A percentile compares a stretch with the other conserved stretches of the same genome.
These are phyloP conservation scores for Phytophthora brassicae DNA, from an alignment of 352 stramenopile genomes.

Conservation along the genomic window DNA sequence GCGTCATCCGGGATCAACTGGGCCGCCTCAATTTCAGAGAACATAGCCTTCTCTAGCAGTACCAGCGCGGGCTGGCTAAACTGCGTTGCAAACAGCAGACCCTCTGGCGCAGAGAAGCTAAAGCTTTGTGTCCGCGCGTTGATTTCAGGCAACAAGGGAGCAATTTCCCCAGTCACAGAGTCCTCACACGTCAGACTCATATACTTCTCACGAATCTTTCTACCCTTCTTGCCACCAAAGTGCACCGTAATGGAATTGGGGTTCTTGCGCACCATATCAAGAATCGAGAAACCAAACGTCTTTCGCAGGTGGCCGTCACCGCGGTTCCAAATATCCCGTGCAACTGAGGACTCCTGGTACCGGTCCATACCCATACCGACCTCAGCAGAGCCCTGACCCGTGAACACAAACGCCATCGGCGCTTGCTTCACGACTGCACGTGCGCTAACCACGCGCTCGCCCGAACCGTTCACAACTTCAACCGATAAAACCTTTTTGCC, in stretches of 20 bases:
- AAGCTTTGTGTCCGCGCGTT: constrained; percentile 81
- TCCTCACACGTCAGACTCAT: constrained; percentile 79
- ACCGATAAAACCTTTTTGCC: constrained; percentile 72
- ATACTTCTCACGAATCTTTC: constrained; percentile 85
- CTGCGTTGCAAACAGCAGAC: constrained; percentile 85
- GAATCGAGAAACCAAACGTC: constrained; percentile 88
- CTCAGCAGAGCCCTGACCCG: constrained; percentile 79
- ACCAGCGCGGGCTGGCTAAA: constrained; percentile 86
- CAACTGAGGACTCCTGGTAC: constrained; percentile 68
- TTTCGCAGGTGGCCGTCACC: constrained; percentile 69
- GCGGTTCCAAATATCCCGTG: constrained; percentile 80
- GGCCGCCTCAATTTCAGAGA: constrained; percentile 74
- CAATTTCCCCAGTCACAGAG: constrained; percentile 45
- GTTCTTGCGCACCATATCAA: constrained; percentile 88
- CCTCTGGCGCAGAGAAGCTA: constrained; percentile 73
- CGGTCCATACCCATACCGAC: constrained; percentile 91
- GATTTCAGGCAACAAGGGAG: constrained; percentile 80
- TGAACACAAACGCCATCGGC: constrained; percentile 84
- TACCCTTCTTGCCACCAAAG: constrained; percentile 83
- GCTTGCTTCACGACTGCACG: constrained; percentile 70
- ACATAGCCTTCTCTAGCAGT: constrained; percentile 83
- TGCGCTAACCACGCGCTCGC: constrained; percentile 76
- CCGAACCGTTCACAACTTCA: constrained; percentile 71
- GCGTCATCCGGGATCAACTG: constrained; percentile 76
- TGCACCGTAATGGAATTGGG: constrained; percentile 82